Percentiles rank a stretch among this genome's conserved stretches.
phyloP scores from a whole-genome alignment of 768 basidiomycete species.

The Solioccasus polychromus region DNA sequence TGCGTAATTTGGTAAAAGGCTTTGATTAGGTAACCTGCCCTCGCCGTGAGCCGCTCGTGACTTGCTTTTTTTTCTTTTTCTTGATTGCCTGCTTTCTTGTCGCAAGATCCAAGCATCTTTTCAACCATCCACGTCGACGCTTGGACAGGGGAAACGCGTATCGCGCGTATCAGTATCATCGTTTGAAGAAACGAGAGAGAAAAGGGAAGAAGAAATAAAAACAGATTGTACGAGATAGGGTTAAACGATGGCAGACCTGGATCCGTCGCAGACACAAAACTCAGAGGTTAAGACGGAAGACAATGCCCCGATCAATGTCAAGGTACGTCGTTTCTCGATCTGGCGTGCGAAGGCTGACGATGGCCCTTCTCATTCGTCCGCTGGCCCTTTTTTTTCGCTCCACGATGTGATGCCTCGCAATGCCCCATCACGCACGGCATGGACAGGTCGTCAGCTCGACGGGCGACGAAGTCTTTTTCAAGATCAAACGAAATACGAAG shows the following conservation, averaged over 20 bases:
- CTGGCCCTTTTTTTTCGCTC: too few species aligned
- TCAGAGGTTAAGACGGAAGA: slow-evolving; percentile 55
- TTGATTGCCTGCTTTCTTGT: too few species aligned
- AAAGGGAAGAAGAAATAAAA: too few species aligned
- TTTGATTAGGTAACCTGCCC: slow-evolving; percentile 17
- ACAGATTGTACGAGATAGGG: neutral
- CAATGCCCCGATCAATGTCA: slow-evolving; percentile 73
- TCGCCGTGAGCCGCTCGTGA: too few species aligned
- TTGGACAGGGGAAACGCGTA: neutral
- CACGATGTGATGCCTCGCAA: too few species aligned
- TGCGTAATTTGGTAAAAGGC: too few species aligned
- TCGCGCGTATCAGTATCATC: neutral
- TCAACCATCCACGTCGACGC: neutral
- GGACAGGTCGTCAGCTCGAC: slow-evolving; percentile 65
- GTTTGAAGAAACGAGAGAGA: too few species aligned
- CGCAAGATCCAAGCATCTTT: too few species aligned
- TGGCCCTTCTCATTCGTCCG: neutral
- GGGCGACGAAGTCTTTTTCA: slow-evolving; percentile 94
- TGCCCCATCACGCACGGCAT: neutral
- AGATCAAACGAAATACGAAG: slow-evolving; percentile 93
- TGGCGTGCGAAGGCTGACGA: neutral
- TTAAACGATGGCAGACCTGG: slow-evolving; percentile 12
- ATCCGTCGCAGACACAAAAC: slow-evolving; percentile 27
- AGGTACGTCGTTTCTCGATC: slow-evolving; percentile 44
- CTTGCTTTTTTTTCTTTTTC: neutral